Evolutionary conservation across 495 filamentous ascomycete species (phyloP).

Genomic region (Aspergillus sclerotiicarbonarius): DNA sequence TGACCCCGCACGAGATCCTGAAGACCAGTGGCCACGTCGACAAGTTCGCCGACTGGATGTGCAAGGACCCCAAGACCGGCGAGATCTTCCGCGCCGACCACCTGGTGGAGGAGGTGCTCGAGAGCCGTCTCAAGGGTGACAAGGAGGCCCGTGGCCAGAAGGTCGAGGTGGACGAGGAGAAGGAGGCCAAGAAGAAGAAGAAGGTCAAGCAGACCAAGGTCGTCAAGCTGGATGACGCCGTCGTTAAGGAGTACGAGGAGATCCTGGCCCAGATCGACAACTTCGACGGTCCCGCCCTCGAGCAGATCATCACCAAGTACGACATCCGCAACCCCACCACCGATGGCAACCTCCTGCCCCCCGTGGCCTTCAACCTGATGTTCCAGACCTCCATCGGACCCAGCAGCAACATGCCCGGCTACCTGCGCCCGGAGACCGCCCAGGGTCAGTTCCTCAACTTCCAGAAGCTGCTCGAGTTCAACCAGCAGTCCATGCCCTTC

Average conservation of each 20-base stretch:
- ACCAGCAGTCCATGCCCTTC: slow-evolving; percentile 68
- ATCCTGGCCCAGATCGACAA: slow-evolving; percentile 72
- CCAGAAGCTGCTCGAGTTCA: slow-evolving; percentile 68
- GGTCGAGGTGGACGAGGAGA: slow-evolving; percentile 62
- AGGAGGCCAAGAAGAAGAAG: slow-evolving; percentile 65
- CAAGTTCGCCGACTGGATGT: slow-evolving; percentile 99
- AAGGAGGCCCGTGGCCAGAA: slow-evolving; percentile 73
- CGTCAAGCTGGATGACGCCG: slow-evolving; percentile 61
- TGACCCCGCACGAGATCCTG: slow-evolving; percentile 85
- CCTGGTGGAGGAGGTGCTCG: slow-evolving; percentile 89
- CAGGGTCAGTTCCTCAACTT: slow-evolving; percentile 70
- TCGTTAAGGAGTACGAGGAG: slow-evolving; percentile 66
- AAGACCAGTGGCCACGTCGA: slow-evolving; percentile 98
- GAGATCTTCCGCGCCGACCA: slow-evolving; percentile 97
- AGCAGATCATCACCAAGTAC: slow-evolving; percentile 60
- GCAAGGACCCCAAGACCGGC: slow-evolving; percentile 95
- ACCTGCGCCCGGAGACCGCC: slow-evolving; percentile 65
- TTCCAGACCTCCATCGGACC: slow-evolving; percentile 71
- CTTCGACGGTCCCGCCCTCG: slow-evolving; percentile 63
- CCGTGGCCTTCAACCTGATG: slow-evolving; percentile 72
- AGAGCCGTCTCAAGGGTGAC: slow-evolving; percentile 76
- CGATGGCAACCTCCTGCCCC: slow-evolving; percentile 58
- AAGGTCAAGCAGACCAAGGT: slow-evolving; percentile 57
- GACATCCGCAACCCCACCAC: slow-evolving; percentile 64
- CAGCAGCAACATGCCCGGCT: slow-evolving; percentile 60